Evolutionary conservation across 2,329 filamentous ascomycete species (phyloP).

Genomic region (Huntiella decipiens): DNA sequence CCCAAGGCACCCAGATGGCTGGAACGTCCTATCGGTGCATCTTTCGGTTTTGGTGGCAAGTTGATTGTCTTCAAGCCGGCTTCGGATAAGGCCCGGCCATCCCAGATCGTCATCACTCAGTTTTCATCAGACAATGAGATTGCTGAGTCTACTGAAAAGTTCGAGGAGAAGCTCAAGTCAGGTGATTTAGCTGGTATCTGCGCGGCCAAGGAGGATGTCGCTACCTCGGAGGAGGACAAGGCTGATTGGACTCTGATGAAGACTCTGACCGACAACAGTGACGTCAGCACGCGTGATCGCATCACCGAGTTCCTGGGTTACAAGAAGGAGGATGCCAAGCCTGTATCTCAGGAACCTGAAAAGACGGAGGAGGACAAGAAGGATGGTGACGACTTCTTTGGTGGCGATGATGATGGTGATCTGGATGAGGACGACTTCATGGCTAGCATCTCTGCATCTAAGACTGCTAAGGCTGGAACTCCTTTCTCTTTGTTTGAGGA

Average conservation of each 20-base stretch:
- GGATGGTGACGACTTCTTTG: constrained; percentile 62
- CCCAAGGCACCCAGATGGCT: constrained; percentile 78
- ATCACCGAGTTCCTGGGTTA: constrained; percentile 87
- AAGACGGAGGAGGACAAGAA: constrained; percentile 24
- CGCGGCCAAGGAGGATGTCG: constrained; percentile 53
- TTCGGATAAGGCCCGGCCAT: constrained; percentile 45
- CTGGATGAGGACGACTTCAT: constrained; percentile 67
- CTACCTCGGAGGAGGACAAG: constrained; percentile 77
- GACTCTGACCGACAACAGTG: constrained; percentile 49
- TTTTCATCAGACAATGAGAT: constrained; percentile 78
- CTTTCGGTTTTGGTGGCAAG: constrained; percentile 92
- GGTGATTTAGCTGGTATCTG: constrained; percentile 67
- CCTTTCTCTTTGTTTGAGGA: constrained; percentile 82
- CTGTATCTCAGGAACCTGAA: constrained; percentile 20
- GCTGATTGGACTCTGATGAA: constrained; percentile 91
- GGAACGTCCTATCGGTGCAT: constrained; percentile 63
- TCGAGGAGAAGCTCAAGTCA: constrained; percentile 62
- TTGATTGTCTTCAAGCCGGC: constrained; percentile 49
- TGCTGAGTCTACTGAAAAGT: constrained; percentile 65
- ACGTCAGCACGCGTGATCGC: constrained; percentile 58
- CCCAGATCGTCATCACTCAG: constrained; percentile 66
- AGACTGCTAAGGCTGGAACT: constrained; percentile 81
- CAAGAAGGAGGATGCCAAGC: constrained; percentile 25
- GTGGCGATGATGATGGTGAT: constrained; percentile 37
- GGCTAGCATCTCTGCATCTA: constrained; percentile 65